Base-by-base conservation (phyloP, 2,329 filamentous ascomycete genomes). In the Metarhizium rileyi region DNA sequence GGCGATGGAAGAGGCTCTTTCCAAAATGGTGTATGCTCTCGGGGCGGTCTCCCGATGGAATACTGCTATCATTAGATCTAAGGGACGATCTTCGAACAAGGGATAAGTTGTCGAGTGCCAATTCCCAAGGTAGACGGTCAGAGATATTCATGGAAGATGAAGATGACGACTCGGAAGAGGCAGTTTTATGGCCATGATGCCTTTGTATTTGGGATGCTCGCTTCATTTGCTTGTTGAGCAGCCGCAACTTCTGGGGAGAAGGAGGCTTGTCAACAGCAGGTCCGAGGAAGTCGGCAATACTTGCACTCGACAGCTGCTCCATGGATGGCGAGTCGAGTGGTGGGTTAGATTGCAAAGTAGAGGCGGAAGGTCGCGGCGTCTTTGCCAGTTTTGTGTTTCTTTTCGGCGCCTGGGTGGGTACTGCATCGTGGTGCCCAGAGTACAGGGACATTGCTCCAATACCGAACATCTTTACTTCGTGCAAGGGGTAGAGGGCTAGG, bases 1-100 rank as follows among this genome's bases (percentile, higher is more conserved):
- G 72, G 25, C 80, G 75, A 57, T 73, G 73, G 57, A 84, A 83
- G 28, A 84, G 69, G 35, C 71, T 71, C 65, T 78, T 80, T 48
- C 78, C 74, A 56, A 84, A 75, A 25, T 77, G 70, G 57, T 81
- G 78, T 14, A 79, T 66, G 55, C 78, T 81, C 27, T 84, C 80
- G 23, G 76, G 73, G 33, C 77, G 71, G 28, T 81, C 78, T 54
- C 70, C 70, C 18, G 72, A 69, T 40, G 71, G 70, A 64, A 74
- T 73, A 59, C 67, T 76, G 66, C 75, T 76, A 18, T 69, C 67
- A 14, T 69, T 74, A 12, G 80, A 83, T 43, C 75, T 71, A 43
- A 70, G 71, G 2, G 81, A 84, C 5, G 80, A 75, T 50, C 73
- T 74, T 50, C 80, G 71, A 41, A 74, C 78, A 28, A 83, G 60